These are phyloP conservation scores for Magnaporthiopsis poae DNA, from an alignment of 2,329 filamentous ascomycete species.

Conservation along the genomic window DNA sequence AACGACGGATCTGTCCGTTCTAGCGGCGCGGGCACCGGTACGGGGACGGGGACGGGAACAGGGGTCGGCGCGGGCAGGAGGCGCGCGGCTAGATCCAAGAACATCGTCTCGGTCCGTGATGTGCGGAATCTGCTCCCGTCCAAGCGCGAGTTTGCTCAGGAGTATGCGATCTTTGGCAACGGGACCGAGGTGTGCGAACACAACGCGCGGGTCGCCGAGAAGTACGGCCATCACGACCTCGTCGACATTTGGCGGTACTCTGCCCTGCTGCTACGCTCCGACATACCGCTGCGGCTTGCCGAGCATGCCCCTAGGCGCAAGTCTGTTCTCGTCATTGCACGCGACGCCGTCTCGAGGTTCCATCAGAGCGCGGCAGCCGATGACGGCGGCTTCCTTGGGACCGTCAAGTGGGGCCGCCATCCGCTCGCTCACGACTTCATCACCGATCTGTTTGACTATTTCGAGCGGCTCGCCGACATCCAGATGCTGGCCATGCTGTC, in stretches of 20 bases:
- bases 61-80: slow-evolving; percentile 44
- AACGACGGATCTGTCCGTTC: slow-evolving; percentile 45
- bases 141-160: slow-evolving; percentile 63
- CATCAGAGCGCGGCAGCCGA: slow-evolving; percentile 7
- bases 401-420: slow-evolving; percentile 59
- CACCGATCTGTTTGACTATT: slow-evolving; percentile 52
- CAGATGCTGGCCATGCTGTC: slow-evolving; percentile 66
- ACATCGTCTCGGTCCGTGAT: slow-evolving; percentile 64
- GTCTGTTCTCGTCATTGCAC: slow-evolving; percentile 60
- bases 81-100: slow-evolving; percentile 43
- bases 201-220: slow-evolving; percentile 69
- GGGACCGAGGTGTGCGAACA: slow-evolving; percentile 72
- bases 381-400: slow-evolving; percentile 35
- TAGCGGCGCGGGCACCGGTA: slow-evolving; percentile 51
- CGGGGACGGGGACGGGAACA: slow-evolving; percentile 48
- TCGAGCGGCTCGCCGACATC: slow-evolving; percentile 51
- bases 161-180: slow-evolving; percentile 77
- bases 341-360: slow-evolving; percentile 43
- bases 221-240: slow-evolving; percentile 59
- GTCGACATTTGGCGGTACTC: slow-evolving; percentile 77
- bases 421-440: slow-evolving; percentile 55
- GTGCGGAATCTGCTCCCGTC: slow-evolving; percentile 64
- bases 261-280: slow-evolving; percentile 64
- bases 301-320: slow-evolving; percentile 37
- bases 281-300: slow-evolving; percentile 60